Evolutionary conservation across 1,284 basidiomycete genomes (phyloP), one percentile per base, ranked within the genome.

Genomic region (Ustilago cynodontis): DNA sequence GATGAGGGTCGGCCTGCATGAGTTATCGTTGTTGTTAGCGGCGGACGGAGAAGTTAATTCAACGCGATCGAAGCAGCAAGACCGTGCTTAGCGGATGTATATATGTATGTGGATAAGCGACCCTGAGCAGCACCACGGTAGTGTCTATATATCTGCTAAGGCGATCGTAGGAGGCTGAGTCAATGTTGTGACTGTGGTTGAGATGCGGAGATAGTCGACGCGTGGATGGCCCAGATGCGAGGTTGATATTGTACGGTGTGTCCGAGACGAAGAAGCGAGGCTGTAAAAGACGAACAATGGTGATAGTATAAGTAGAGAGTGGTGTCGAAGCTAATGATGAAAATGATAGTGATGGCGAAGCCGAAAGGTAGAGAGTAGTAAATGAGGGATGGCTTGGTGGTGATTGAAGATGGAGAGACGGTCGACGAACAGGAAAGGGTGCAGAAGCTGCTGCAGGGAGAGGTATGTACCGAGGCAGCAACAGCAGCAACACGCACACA

Each of bases 211-310:
- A 20, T 43, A 43, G 41, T 20, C 9, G 26, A 49, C 16, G 47
- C 26, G 47, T 49, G 47, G 26, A 29, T 49, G 47, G 6, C 3
- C 14, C 28, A 28, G 47, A 26, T 26, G 47, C 47, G 28, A 28
- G 22, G 37, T 10, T 13, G 54, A 56, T 41, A 55, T 35, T 11
- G 10, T 20, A 8, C n/a, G n/a, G n/a, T n/a, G 22, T 9, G 20
- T 22, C n/a, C 16, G 47, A 16, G 14, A 28, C 16, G 13, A 49
- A n/a, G 47, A 26, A 14, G 47, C 22, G 47, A 26, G 24, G 20
- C 47, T 52, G 31, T 52, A 52, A 52, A n/a, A 29, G 50, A 52
- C 50, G 50, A 7, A n/a, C 10, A 24, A 29, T 33, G n/a, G 18
- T 33, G 50, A 29, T 29, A 28, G 24, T 26, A 22, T n/a, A 0